Evolutionary conservation across 1,284 basidiomycete genomes (phyloP).

Genomic region (Leccinum subrobustum): DNA sequence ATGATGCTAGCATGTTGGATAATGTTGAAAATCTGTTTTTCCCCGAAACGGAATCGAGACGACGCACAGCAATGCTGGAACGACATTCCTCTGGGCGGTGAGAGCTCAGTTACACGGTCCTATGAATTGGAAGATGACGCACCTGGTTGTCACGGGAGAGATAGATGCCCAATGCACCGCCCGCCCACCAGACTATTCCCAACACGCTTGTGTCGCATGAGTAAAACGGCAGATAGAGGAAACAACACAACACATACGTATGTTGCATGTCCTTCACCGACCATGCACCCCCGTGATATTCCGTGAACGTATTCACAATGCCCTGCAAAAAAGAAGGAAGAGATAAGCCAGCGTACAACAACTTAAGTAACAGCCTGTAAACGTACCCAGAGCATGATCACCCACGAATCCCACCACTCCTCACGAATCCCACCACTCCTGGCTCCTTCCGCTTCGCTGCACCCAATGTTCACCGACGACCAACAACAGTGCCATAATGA

Average conservation of each 20-base stretch:
- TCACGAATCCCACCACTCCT: conserved; percentile 90
- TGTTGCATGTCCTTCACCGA: conserved; percentile 95
- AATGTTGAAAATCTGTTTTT: neutral
- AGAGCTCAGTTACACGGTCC: neutral
- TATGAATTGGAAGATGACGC: conserved; percentile 8
- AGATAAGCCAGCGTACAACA: neutral
- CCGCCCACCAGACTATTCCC: conserved; percentile 75
- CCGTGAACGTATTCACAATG: conserved; percentile 90
- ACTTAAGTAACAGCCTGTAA: neutral
- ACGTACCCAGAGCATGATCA: conserved; percentile 86
- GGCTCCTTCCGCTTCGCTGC: conserved; percentile 65
- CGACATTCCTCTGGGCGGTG: conserved; percentile 63
- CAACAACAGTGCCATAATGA: conserved; percentile 81
- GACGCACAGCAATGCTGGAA: conserved; percentile 80
- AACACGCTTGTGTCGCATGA: conserved; percentile 35
- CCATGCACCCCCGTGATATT: conserved; percentile 80
- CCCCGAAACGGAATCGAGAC: neutral
- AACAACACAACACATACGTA: conserved; percentile 52
- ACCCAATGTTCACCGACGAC: conserved; percentile 86
- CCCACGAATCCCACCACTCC: conserved; percentile 26
- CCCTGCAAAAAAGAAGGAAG: conserved; percentile 19
- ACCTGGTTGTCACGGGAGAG: conserved; percentile 80
- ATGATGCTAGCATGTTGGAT: conserved; percentile 56
- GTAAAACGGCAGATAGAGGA: neutral
- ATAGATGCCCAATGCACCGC: conserved; percentile 86